Evolutionary conservation across 169 alveolate genomes (phyloP).

Genomic region (Cyclospora cayetanensis): DNA sequence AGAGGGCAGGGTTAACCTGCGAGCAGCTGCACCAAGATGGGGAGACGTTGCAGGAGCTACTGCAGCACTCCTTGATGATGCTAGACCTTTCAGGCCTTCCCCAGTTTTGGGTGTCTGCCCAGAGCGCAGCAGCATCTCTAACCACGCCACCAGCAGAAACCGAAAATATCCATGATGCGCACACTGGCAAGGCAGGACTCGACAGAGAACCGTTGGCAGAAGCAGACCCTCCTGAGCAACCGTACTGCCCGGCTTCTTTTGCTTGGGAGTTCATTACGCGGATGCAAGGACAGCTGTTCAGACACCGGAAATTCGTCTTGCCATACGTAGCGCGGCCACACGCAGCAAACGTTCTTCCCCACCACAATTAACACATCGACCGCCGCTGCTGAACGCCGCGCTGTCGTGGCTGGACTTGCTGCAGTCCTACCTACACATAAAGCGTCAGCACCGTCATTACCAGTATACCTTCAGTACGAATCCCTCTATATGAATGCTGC

Average conservation of each 20-base stretch:
- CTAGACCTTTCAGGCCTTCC: background rate
- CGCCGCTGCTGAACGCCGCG: no score
- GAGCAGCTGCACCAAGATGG: background rate
- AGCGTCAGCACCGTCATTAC: no score
- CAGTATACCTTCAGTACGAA: no score
- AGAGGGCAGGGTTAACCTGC: background rate
- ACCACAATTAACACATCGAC: no score
- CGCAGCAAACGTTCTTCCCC: background rate
- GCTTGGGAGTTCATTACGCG: conserved; percentile 61
- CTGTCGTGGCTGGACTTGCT: no score
- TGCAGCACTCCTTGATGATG: background rate
- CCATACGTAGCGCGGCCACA: background rate
- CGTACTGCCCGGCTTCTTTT: conserved; percentile 38
- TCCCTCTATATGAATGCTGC: no score
- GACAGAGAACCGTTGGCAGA: background rate
- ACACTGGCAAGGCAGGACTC: background rate
- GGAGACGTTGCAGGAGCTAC: background rate
- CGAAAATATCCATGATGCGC: background rate
- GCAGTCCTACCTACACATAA: no score
- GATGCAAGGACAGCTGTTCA: conserved; percentile 50
- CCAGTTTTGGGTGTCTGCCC: background rate
- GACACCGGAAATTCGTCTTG: background rate
- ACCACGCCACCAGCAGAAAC: background rate
- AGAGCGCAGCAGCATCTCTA: background rate
- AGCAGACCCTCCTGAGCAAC: background rate